A percentile compares a stretch with the other conserved stretches of the same genome.
phyloP scores from a whole-genome alignment of 2,329 filamentous ascomycete species.

The Arthrinium phaeospermum region DNA sequence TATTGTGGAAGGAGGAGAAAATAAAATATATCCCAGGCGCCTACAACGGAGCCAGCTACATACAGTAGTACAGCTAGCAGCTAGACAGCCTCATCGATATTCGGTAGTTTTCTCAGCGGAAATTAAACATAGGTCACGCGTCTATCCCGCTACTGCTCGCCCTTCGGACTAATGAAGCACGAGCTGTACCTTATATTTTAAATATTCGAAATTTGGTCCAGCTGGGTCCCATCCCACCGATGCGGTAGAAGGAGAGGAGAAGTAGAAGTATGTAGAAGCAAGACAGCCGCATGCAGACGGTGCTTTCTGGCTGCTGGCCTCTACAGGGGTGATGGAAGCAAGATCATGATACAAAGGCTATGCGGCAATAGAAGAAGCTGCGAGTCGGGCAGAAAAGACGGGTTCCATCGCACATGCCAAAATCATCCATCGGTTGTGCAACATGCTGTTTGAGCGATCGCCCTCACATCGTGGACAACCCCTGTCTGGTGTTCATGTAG shows the following conservation, averaged over 20 bases:
- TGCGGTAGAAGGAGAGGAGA: background rate
- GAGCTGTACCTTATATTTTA: background rate
- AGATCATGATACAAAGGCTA: background rate
- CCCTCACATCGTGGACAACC: constrained; percentile 6
- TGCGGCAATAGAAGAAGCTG: background rate
- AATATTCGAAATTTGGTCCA: background rate
- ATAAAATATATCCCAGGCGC: background rate
- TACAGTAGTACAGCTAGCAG: background rate
- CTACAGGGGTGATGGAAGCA: background rate
- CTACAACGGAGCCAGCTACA: background rate
- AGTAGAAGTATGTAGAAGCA: background rate
- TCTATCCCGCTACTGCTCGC: constrained; percentile 5
- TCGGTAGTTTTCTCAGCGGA: constrained; percentile 9
- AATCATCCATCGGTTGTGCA: background rate
- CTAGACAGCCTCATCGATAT: background rate
- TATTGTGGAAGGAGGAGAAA: background rate
- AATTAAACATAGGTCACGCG: constrained; percentile 12
- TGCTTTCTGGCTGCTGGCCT: background rate
- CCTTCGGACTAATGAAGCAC: constrained; percentile 4
- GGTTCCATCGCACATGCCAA: constrained; percentile 1
- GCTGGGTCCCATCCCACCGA: background rate
- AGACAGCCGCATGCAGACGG: background rate
- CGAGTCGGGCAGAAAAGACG: background rate
- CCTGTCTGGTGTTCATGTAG: constrained; percentile 13
- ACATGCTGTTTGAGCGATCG: constrained; percentile 11